Base-by-base conservation (phyloP, 805 yeast species). In the Cyberlindnera maclurae region DNA sequence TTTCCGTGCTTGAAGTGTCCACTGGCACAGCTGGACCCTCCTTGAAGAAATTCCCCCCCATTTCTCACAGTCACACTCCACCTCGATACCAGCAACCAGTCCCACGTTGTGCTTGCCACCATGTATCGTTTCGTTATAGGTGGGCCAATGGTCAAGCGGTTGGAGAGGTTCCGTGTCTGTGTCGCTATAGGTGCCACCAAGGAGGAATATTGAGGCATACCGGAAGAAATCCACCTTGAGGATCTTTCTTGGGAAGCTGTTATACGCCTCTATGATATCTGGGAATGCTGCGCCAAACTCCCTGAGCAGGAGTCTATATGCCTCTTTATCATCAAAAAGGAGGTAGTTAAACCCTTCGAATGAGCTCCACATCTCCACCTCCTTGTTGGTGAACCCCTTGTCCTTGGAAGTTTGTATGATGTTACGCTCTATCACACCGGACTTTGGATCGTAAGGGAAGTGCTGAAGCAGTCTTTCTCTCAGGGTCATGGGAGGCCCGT, bases 21-120 rank as follows among this genome's bases (percentile, higher is more conserved):
- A 77, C 52, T 77, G 82, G 37, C 79, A 77, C 49, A 76, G 72
- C 51, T 77, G 82, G 31, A 77, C 61, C 50, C 82, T 62, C 51
- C 80, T 59, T 18, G 70, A 65, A 51, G 65, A 63, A 42, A 71
- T 67, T 36, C 65, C 63, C 43, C 68, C 64, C 82, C 82, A 77
- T 49, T 73, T 64, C 35, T 68, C 66, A 33, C 68, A 68, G 39
- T 67, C 71, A 37, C 73, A 61, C 49, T 77, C 82, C 31, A 67
- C 66, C 45, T 77, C 82, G 31, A 77, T 64, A 7, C 74, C 70
- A 24, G 76, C 60, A 29, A 75, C 74, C 52, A 73, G 68, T 2
- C 82, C 82, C 36, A 76, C 63, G 70, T 49, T 77, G 24, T 20
- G 24, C 24, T 20, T 5, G 5, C 8, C 8, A 20, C 24, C 24